Conservation (phyloP, 768 basidiomycete species). For the Lepiota brunneoincarnata region DNA sequence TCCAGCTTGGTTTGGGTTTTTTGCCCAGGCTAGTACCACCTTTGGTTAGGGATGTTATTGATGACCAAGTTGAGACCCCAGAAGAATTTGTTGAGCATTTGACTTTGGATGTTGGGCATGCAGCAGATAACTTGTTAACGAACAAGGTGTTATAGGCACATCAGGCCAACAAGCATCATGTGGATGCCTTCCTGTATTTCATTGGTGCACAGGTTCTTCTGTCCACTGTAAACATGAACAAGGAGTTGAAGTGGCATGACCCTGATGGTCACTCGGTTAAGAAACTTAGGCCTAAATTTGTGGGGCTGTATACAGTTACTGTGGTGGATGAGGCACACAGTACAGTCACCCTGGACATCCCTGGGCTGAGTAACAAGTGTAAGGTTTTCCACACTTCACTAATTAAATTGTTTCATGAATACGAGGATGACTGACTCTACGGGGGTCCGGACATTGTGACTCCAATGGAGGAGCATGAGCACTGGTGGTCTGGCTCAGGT, state of each 20-base stretch:
- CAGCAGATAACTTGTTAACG: constrained; percentile 27
- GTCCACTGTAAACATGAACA: constrained; percentile 21
- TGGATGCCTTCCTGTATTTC: constrained; percentile 18
- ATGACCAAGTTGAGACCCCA: not conserved
- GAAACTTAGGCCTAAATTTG: constrained; percentile 35
- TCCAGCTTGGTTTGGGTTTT: constrained; percentile 23
- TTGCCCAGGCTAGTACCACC: constrained; percentile 26
- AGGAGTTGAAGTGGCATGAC: constrained; percentile 21
- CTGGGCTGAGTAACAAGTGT: not conserved
- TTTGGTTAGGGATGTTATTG: constrained; percentile 14
- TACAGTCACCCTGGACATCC: not conserved
- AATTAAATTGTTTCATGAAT: not conserved
- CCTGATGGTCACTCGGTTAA: constrained; percentile 20
- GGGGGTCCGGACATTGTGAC: too few relatives aligned
- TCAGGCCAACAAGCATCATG: constrained; percentile 26
- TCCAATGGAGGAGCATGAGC: too few relatives aligned
- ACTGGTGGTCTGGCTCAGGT: too few relatives aligned
- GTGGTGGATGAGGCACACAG: not conserved
- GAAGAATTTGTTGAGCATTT: constrained; percentile 6
- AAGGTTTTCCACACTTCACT: not conserved
- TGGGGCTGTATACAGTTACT: constrained; percentile 27
- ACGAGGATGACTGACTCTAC: too few relatives aligned
- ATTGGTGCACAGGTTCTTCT: constrained; percentile 32
- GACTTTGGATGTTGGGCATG: constrained; percentile 17
- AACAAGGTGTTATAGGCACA: constrained; percentile 27